A percentile compares a stretch with the other conserved stretches of the same genome.
These are phyloP conservation scores for Penicillium sp. DNA, from an alignment of 2,329 filamentous ascomycete genomes.

Conservation along the genomic window DNA sequence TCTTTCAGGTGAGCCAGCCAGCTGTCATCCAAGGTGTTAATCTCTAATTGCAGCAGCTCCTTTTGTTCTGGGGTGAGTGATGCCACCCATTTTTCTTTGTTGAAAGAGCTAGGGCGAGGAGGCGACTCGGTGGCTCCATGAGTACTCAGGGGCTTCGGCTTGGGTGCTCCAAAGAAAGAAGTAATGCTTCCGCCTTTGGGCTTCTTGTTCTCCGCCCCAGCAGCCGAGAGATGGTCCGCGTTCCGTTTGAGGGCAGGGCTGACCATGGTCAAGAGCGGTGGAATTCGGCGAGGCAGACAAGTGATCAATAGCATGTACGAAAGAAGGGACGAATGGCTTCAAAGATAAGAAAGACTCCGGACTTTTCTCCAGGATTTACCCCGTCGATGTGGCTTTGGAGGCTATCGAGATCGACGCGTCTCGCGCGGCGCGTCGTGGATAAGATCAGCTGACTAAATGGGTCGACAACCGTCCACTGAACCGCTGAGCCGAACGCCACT, in stretches of 20 bases:
- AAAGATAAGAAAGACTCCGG: background rate
- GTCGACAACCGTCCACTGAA: too few relatives aligned
- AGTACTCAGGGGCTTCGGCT: conserved; percentile 41
- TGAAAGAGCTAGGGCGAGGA: conserved; percentile 57
- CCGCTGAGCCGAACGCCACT: too few relatives aligned
- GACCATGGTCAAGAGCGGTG: conserved; percentile 23
- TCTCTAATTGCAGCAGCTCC: conserved; percentile 79
- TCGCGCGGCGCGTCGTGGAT: conserved; percentile 15
- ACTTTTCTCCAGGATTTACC: too few relatives aligned
- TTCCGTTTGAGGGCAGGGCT: conserved; percentile 61
- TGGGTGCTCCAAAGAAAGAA: conserved; percentile 79
- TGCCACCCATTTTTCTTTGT: conserved; percentile 88
- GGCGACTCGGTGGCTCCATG: conserved; percentile 23
- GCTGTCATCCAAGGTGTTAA: conserved; percentile 84
- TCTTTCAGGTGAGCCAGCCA: conserved; percentile 90
- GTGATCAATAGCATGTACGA: background rate
- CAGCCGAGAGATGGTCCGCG: conserved; percentile 47
- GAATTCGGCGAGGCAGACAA: background rate
- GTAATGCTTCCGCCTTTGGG: conserved; percentile 73
- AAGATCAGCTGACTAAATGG: conserved; percentile 5
- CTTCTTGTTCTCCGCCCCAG: conserved; percentile 62
- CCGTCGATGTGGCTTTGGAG: too few relatives aligned
- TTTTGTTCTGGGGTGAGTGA: conserved; percentile 77
- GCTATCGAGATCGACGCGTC: conserved; percentile 14
- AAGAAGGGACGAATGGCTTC: background rate